Evolutionary conservation across 768 basidiomycete genomes (phyloP).

Genomic region (Scleroderma bovista): DNA sequence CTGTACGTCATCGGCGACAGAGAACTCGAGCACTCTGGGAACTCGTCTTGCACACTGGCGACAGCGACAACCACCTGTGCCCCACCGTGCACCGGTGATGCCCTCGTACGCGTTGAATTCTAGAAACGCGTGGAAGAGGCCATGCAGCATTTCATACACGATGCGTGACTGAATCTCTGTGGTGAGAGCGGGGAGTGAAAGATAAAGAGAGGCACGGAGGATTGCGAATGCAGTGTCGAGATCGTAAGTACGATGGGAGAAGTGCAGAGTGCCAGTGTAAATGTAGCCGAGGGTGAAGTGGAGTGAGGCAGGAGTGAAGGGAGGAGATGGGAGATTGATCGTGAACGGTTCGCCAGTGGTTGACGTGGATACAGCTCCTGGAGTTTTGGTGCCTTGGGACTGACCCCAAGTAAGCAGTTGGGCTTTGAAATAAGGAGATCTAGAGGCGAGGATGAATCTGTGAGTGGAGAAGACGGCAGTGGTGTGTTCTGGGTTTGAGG

Average conservation of each 20-base stretch:
- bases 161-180: slow-evolving; percentile 80
- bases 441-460: slow-evolving; percentile 86
- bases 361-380: slow-evolving; percentile 22
- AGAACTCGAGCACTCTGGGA: slow-evolving; percentile 81
- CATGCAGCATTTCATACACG: slow-evolving; percentile 85
- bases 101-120: slow-evolving; percentile 76
- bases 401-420: slow-evolving; percentile 65
- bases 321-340: slow-evolving; percentile 79
- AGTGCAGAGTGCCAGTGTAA: slow-evolving; percentile 90
- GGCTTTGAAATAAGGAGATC: slow-evolving; percentile 82
- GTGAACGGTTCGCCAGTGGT: slow-evolving; percentile 43
- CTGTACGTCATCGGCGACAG: slow-evolving; percentile 68
- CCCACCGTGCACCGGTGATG: slow-evolving; percentile 73
- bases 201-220: slow-evolving; percentile 76
- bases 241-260: slow-evolving; percentile 91
- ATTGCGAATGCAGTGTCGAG: slow-evolving; percentile 89
- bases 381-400: slow-evolving; percentile 26
- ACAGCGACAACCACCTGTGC: slow-evolving; percentile 78
- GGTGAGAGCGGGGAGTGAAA: slow-evolving; percentile 65
- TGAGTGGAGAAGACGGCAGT: slow-evolving; percentile 89
- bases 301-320: slow-evolving; percentile 90
- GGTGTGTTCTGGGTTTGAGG: slow-evolving; percentile 56
- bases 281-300: slow-evolving; percentile 94
- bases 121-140: slow-evolving; percentile 79
- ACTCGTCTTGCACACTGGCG: slow-evolving; percentile 76